phyloP scores from a whole-genome alignment of 805 yeast species.

The Candida vartiovaarae region DNA sequence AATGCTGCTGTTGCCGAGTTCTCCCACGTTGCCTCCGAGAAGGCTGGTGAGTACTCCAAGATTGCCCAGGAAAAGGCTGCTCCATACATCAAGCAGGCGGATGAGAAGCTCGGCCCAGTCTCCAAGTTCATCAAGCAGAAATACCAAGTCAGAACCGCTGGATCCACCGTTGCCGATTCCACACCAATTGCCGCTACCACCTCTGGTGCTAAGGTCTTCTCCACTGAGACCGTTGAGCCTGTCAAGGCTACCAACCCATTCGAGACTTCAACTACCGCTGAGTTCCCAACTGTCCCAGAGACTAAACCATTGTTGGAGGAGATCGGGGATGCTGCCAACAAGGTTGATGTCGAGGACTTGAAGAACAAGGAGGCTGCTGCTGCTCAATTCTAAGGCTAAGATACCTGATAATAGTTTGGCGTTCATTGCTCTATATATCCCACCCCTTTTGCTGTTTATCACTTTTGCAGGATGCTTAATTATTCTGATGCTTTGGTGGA shows the following conservation, averaged over 20 bases:
- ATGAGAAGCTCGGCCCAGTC: constrained; percentile 60
- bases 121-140: constrained; percentile 50
- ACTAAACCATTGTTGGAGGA: constrained; percentile 15
- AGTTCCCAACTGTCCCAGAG: constrained; percentile 30
- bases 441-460: no score
- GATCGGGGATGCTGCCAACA: constrained; percentile 6
- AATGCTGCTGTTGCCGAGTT: constrained; percentile 51
- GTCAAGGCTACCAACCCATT: not conserved
- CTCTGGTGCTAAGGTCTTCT: constrained; percentile 10
- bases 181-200: constrained; percentile 12
- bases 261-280: constrained; percentile 3
- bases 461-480: no score
- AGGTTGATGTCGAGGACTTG: constrained; percentile 24
- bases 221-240: constrained; percentile 2
- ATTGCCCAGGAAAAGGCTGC: constrained; percentile 48
- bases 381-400: constrained; percentile 7
- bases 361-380: constrained; percentile 23
- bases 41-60: constrained; percentile 37
- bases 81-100: constrained; percentile 53
- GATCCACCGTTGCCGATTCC: constrained; percentile 46
- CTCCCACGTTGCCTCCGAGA: constrained; percentile 41
- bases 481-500: no score
- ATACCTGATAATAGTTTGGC: not conserved
- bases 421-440: no score
- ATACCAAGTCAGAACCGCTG: constrained; percentile 57